Percentiles rank a stretch among this genome's conserved stretches.
These are phyloP conservation scores for Terana coerulea DNA, from an alignment of 768 basidiomycete genomes.

Conservation along the genomic window DNA sequence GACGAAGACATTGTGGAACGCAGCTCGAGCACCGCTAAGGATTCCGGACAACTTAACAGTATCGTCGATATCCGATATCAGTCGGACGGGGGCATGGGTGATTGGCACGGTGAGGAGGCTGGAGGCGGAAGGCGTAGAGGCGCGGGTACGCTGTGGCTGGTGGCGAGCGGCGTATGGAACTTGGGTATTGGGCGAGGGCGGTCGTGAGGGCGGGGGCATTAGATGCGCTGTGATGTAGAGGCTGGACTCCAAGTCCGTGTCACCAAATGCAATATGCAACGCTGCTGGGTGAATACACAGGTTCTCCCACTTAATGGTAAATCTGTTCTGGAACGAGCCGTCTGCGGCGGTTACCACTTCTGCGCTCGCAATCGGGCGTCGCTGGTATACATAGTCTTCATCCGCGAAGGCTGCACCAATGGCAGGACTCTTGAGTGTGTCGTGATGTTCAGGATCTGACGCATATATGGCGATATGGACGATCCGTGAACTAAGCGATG, in stretches of 20 bases:
- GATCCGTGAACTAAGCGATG: constrained; percentile 57
- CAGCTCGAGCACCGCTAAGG: constrained; percentile 70
- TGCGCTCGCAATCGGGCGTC: constrained; percentile 44
- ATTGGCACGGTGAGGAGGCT: constrained; percentile 35
- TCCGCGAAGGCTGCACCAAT: constrained; percentile 12
- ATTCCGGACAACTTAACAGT: constrained; percentile 83
- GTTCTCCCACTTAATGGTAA: constrained; percentile 66
- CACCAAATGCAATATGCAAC: constrained; percentile 54
- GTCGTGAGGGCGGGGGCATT: constrained; percentile 34
- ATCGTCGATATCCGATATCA: constrained; percentile 94
- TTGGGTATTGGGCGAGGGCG: constrained; percentile 16
- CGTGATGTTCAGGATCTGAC: constrained; percentile 26
- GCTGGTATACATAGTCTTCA: constrained; percentile 27
- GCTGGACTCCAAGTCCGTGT: constrained; percentile 40
- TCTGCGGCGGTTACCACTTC: constrained; percentile 60
- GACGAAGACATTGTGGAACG: constrained; percentile 92
- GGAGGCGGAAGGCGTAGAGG: constrained; percentile 12
- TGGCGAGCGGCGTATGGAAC: constrained; percentile 2
- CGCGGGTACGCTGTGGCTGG: background rate
- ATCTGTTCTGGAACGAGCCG: constrained; percentile 67
- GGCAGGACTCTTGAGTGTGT: constrained; percentile 13
- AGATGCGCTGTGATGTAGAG: constrained; percentile 54
- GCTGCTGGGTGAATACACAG: constrained; percentile 59
- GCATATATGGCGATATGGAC: constrained; percentile 63
- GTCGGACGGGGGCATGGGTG: constrained; percentile 61